These are phyloP conservation scores for Neurospora sp. DNA, from an alignment of 495 filamentous ascomycete species.

Conservation along the genomic window DNA sequence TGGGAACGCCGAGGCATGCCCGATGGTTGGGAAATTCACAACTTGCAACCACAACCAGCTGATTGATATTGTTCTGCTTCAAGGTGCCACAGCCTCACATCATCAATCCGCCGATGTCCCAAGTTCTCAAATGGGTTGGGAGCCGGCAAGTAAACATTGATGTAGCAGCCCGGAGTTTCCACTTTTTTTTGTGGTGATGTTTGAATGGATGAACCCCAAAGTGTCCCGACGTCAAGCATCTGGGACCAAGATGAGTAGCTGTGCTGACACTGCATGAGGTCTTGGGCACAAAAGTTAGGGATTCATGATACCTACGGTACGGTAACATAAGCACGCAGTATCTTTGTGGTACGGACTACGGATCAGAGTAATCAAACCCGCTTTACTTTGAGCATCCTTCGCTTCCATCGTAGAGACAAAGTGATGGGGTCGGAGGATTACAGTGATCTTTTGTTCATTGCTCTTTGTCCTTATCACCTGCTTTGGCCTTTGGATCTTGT, in stretches of 20 bases:
- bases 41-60: background rate
- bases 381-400: slow-evolving; percentile 4
- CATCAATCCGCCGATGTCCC: background rate
- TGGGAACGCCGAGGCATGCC: background rate
- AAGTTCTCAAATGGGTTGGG: background rate
- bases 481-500: background rate
- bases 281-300: background rate
- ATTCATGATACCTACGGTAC: background rate
- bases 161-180: background rate
- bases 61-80: background rate
- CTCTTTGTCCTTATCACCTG: background rate
- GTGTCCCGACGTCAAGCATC: background rate
- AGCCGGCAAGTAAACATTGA: background rate
- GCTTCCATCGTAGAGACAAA: slow-evolving; percentile 13
- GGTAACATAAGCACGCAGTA: background rate
- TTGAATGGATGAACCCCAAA: background rate
- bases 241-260: background rate
- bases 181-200: background rate
- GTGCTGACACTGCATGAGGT: background rate
- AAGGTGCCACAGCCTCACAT: background rate
- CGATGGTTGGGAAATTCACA: background rate
- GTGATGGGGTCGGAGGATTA: background rate
- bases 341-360: background rate
- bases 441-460: background rate
- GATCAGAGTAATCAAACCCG: background rate